Percentiles rank a stretch among this genome's conserved stretches.
phyloP scores from a whole-genome alignment of 2,329 filamentous ascomycete genomes.

The Pseudodiploospora longispora region DNA sequence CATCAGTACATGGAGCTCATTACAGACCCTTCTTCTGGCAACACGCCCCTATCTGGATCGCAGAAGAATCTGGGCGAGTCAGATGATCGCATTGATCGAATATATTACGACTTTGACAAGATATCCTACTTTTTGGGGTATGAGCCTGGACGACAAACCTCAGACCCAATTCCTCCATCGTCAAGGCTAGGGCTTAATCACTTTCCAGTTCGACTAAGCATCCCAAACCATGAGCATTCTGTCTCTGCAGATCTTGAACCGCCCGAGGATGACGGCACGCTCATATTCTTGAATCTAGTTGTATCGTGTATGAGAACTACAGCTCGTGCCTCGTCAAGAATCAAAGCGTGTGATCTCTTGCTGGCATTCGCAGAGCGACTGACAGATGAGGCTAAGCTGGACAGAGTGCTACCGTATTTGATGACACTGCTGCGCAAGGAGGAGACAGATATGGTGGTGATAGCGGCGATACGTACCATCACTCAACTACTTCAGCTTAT shows the following conservation, averaged over 20 bases:
- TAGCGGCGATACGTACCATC: slow-evolving; percentile 77
- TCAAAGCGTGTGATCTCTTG: slow-evolving; percentile 84
- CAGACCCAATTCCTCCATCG: slow-evolving; percentile 17
- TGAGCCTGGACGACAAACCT: slow-evolving; percentile 39
- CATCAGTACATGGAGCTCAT: slow-evolving; percentile 97
- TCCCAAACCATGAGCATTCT: slow-evolving; percentile 74
- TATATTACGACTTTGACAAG: slow-evolving; percentile 95
- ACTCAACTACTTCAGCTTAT: slow-evolving; percentile 85
- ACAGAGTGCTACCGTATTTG: slow-evolving; percentile 84
- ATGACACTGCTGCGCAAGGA: slow-evolving; percentile 71
- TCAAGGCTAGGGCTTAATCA: slow-evolving; percentile 48
- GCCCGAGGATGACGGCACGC: slow-evolving; percentile 74
- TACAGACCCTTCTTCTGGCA: slow-evolving; percentile 79
- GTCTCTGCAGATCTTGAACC: slow-evolving; percentile 53
- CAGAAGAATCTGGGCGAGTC: slow-evolving; percentile 70
- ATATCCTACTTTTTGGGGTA: slow-evolving; percentile 91
- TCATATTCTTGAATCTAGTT: slow-evolving; percentile 85
- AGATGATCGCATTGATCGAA: slow-evolving; percentile 87
- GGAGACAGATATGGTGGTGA: slow-evolving; percentile 72
- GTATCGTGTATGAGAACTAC: slow-evolving; percentile 86
- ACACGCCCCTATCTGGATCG: slow-evolving; percentile 59
- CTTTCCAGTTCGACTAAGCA: slow-evolving; percentile 76
- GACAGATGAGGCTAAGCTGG: slow-evolving; percentile 92
- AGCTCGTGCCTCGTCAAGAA: slow-evolving; percentile 74
- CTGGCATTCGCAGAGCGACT: slow-evolving; percentile 85